Evolutionary conservation across 2,329 filamentous ascomycete species (phyloP).

Genomic region (Coniochaeta prunicola): DNA sequence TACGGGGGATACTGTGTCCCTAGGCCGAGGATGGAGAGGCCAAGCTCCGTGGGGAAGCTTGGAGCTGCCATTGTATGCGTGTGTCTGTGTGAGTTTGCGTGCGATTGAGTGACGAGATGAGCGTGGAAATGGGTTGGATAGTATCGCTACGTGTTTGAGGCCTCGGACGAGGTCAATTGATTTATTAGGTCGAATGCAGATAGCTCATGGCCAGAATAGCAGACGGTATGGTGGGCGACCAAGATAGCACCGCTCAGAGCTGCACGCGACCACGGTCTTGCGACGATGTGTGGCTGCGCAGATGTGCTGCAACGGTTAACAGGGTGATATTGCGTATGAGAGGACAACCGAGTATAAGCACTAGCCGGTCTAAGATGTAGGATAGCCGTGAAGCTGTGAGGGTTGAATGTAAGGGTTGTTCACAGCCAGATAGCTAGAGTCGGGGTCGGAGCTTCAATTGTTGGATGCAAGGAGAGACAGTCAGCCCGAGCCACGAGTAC

Average conservation of each 20-base stretch:
- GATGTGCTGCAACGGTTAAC: background rate
- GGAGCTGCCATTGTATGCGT: constrained; percentile 36
- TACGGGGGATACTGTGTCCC: constrained; percentile 54
- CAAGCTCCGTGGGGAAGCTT: constrained; percentile 39
- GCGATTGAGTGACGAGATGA: background rate
- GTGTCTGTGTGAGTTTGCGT: too few species aligned
- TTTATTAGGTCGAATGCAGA: background rate
- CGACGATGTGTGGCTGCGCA: background rate
- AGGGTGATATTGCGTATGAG: background rate
- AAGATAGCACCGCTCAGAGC: background rate
- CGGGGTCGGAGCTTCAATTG: background rate
- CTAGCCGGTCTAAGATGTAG: background rate
- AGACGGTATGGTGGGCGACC: background rate
- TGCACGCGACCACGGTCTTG: background rate
- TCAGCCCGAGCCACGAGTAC: background rate
- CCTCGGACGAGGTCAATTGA: background rate
- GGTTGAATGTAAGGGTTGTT: background rate
- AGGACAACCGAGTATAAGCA: too few species aligned
- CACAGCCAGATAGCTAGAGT: background rate
- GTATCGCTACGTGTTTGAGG: background rate
- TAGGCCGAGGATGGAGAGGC: constrained; percentile 54
- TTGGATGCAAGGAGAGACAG: background rate
- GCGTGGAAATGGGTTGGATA: background rate
- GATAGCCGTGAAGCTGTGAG: background rate
- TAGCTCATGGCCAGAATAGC: background rate